Percentiles rank a stretch among this genome's conserved stretches.
Conservation (phyloP, 495 filamentous ascomycete species). For the Mycothermus thermophilus region DNA sequence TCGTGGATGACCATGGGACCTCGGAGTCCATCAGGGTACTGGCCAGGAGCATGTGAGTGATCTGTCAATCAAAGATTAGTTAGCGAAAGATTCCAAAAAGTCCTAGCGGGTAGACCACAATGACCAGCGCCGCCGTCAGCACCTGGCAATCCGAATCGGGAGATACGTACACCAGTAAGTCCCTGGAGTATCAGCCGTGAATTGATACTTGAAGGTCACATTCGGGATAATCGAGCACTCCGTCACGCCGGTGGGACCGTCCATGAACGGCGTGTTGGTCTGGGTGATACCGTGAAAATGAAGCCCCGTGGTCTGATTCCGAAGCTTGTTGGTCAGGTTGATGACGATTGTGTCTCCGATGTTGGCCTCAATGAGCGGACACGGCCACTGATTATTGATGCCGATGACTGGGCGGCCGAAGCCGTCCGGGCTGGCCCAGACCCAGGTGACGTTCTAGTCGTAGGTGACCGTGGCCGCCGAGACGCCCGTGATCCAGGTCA, state of each 20-base stretch:
- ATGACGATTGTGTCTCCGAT: slow-evolving; percentile 59
- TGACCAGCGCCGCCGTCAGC: background rate
- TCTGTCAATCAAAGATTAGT: slow-evolving; percentile 24
- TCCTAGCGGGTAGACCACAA: no score
- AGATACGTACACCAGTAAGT: slow-evolving; percentile 71
- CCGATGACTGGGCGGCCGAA: slow-evolving; percentile 54
- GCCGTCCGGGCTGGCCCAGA: slow-evolving; percentile 56
- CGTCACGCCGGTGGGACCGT: slow-evolving; percentile 52
- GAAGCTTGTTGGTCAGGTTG: slow-evolving; percentile 58
- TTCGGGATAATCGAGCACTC: slow-evolving; percentile 61
- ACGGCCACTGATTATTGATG: slow-evolving; percentile 65
- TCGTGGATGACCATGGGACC: slow-evolving; percentile 63
- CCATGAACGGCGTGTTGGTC: slow-evolving; percentile 55
- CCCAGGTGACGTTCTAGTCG: slow-evolving; percentile 58
- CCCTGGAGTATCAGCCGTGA: slow-evolving; percentile 51
- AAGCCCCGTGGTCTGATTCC: slow-evolving; percentile 55
- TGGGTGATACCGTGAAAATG: slow-evolving; percentile 78
- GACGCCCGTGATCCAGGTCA: no score
- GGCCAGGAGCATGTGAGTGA: slow-evolving; percentile 58
- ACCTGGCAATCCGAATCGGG: slow-evolving; percentile 14
- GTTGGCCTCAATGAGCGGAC: slow-evolving; percentile 52
- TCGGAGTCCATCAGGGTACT: slow-evolving; percentile 67
- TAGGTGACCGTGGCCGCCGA: slow-evolving; percentile 23
- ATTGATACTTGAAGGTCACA: slow-evolving; percentile 48
- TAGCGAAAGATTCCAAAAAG: background rate